Conservation (phyloP, 805 yeast genomes). For the Myxozyma nipponensis region DNA sequence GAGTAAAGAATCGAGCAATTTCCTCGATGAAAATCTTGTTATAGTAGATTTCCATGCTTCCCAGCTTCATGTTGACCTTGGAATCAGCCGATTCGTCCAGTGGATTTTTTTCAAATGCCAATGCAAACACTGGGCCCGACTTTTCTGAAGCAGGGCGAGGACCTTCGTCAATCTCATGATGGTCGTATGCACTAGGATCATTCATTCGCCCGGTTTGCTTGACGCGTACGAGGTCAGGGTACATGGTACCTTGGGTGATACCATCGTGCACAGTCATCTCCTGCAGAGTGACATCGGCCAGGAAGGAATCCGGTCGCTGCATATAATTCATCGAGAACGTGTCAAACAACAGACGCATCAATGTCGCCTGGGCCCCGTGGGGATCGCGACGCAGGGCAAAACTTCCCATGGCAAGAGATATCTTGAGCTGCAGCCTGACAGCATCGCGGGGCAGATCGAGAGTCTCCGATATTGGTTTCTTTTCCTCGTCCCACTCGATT, state of each 20-base stretch:
- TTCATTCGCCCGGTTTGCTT: constrained; percentile 43
- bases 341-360: constrained; percentile 78
- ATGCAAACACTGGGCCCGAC: constrained; percentile 67
- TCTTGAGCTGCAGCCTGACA: constrained; percentile 60
- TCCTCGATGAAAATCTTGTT: constrained; percentile 80
- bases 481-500: constrained; percentile 79
- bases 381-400: constrained; percentile 52
- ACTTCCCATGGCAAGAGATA: constrained; percentile 73
- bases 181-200: constrained; percentile 1
- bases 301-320: constrained; percentile 75
- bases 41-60: constrained; percentile 85
- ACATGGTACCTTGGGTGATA: constrained; percentile 62
- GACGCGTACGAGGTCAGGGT: constrained; percentile 82
- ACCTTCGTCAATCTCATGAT: constrained; percentile 14
- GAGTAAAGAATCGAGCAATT: constrained; percentile 70
- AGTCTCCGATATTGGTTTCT: constrained; percentile 38
- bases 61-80: constrained; percentile 62
- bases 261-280: constrained; percentile 88
- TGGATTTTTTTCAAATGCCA: constrained; percentile 83
- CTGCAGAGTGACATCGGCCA: constrained; percentile 66
- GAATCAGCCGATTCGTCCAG: constrained; percentile 81
- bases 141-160: not conserved
- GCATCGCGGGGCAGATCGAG: constrained; percentile 67
- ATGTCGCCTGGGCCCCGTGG: constrained; percentile 39
- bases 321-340: constrained; percentile 70